Evolutionary conservation across 2,329 filamentous ascomycete species (phyloP), one percentile per base, ranked within the genome.

Genomic region (Diaporthe sp.): DNA sequence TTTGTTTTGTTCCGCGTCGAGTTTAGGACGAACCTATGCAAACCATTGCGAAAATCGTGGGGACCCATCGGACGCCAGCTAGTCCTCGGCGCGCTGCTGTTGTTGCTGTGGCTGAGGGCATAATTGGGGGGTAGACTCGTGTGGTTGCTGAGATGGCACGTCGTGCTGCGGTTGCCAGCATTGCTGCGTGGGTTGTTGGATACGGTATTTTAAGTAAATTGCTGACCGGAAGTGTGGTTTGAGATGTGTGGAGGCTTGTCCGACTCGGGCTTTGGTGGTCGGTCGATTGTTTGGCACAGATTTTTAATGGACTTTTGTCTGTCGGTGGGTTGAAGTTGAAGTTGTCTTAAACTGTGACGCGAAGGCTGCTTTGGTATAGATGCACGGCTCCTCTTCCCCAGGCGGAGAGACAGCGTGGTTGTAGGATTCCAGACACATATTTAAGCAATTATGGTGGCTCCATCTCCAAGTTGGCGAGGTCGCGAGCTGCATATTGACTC

Each of bases 1-100:
- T 72, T 76, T 61, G 62, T 53, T 46, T 51, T 61, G 19, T 67
- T 61, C 39, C 49, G 49, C 12, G 34, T 46, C 42, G 13, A 46
- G 53, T n/a, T 28, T 31, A 19, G 37, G 31, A 72, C 76, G 74
- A 73, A 77, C 76, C 76, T 77, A 77, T 74, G 74, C 71, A 58
- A 34, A 74, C 74, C 62, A 77, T 67, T 68, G 74, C 74, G 44
- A 76, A 74, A 22, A 77, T 61, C 39, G 76, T 73, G 28, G 76
- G 74, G 0, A 76, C 74, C 76, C 72, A 76, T 69, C 72, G 62
- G 17, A 75, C 57, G 17, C 31, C 70, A 12, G 59, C 59, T 3
- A 76, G 53, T 25, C 72, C 68, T 39, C 72, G 59, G 31, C 59
- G 75, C 13, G 59, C 44, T 51, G 51, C 55, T 34, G 70, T 37